Percentiles rank a stretch among this genome's conserved stretches.
Evolutionary conservation across 116 monocot genomes (phyloP).

Genomic region (Trichopus zeylanicus): DNA sequence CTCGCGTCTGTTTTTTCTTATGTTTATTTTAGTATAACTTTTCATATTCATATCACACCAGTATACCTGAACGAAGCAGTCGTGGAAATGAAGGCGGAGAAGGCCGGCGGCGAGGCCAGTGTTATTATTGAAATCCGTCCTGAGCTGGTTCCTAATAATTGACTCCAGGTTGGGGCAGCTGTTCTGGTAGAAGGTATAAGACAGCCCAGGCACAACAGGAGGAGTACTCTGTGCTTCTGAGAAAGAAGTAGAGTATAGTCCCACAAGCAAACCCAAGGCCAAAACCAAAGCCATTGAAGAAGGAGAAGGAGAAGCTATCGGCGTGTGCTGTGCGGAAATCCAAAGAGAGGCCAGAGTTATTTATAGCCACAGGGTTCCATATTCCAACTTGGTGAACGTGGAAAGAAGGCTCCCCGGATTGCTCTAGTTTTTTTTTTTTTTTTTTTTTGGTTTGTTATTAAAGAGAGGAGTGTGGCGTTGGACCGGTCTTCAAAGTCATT

Average conservation of each 20-base stretch:
- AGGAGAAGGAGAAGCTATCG: neutral
- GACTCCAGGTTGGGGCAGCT: conserved; percentile 15
- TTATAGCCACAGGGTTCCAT: no score
- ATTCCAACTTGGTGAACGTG: no score
- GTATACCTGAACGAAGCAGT: conserved; percentile 40
- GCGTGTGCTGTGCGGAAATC: no score
- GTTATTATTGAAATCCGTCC: neutral
- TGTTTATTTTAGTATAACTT: no score
- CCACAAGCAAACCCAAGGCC: neutral
- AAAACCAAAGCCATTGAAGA: neutral
- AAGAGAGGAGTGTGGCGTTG: no score
- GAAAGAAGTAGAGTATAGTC: neutral
- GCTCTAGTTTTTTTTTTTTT: no score
- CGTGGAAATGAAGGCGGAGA: conserved; percentile 39
- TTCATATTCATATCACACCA: no score
- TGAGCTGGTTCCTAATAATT: conserved; percentile 13
- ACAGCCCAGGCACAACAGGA: conserved; percentile 9
- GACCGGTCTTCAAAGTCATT: no score
- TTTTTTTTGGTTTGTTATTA: no score
- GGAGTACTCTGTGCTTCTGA: conserved; percentile 6
- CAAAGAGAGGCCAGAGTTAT: no score
- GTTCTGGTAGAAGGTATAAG: conserved; percentile 12
- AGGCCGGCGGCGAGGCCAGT: conserved; percentile 22
- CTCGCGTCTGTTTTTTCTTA: no score
- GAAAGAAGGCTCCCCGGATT: no score